Percentiles rank a stretch among this genome's conserved stretches.
These are phyloP conservation scores for Cordyceps cicadae DNA, from an alignment of 2,329 filamentous ascomycete genomes.

Conservation along the genomic window DNA sequence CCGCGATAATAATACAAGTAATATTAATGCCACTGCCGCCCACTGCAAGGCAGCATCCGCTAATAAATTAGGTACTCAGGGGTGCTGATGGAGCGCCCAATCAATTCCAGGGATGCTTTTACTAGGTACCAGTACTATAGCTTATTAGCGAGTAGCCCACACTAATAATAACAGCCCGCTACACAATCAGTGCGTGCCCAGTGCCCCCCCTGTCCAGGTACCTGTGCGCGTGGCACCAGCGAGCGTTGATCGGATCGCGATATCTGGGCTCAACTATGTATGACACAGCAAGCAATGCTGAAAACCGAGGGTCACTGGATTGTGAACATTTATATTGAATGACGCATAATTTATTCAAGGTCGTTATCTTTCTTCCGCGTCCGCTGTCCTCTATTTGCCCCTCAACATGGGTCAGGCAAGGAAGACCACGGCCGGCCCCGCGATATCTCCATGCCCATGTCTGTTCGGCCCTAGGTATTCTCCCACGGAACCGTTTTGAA, in stretches of 20 bases:
- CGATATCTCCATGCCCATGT: background rate
- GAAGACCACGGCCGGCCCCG: background rate
- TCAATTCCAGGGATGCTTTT: background rate
- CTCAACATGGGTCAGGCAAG: background rate
- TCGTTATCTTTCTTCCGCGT: background rate
- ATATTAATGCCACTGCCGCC: background rate
- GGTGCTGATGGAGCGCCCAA: background rate
- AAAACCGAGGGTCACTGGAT: background rate
- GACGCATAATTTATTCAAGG: background rate
- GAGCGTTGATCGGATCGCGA: background rate
- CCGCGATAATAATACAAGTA: too few relatives aligned
- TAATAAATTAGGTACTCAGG: background rate
- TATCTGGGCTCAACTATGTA: too few relatives aligned
- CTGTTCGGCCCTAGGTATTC: background rate
- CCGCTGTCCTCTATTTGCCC: background rate
- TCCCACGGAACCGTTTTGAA: background rate
- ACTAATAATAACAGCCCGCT: background rate
- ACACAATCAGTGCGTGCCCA: background rate
- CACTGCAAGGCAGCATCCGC: background rate
- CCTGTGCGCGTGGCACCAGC: background rate
- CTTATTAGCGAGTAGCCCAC: background rate
- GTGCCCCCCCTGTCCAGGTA: background rate
- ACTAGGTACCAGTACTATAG: too few relatives aligned
- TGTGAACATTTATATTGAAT: background rate
- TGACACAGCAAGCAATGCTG: too few relatives aligned